phyloP scores from a whole-genome alignment of 805 yeast genomes.

The Pichia manshurica region DNA sequence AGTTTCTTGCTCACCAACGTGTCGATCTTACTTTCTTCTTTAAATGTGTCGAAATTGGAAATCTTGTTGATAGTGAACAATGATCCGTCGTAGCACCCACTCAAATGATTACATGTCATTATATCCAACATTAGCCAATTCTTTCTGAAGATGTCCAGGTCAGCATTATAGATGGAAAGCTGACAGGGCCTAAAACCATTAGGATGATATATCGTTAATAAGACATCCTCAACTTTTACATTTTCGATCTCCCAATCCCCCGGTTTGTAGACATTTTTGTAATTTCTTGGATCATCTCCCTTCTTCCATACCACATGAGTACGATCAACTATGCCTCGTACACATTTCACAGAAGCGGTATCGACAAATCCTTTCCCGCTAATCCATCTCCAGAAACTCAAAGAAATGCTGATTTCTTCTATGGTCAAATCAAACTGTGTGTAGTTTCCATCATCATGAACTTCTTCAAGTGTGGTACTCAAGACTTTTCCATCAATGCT shows the following conservation, averaged over 20 bases:
- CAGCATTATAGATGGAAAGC: slow-evolving; percentile 84
- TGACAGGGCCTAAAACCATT: slow-evolving; percentile 74
- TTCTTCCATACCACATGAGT: slow-evolving; percentile 80
- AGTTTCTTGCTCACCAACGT: slow-evolving; percentile 20
- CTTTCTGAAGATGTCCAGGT: slow-evolving; percentile 70
- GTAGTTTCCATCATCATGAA: slow-evolving; percentile 82
- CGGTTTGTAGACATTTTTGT: slow-evolving; percentile 63
- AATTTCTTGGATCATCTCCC: slow-evolving; percentile 76
- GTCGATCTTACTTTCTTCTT: slow-evolving; percentile 25
- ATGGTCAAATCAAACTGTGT: slow-evolving; percentile 92
- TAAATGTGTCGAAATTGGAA: slow-evolving; percentile 51
- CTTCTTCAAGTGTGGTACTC: slow-evolving; percentile 14
- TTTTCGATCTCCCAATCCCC: slow-evolving; percentile 93
- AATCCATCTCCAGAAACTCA: slow-evolving; percentile 82
- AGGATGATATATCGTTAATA: slow-evolving; percentile 81
- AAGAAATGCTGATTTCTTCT: slow-evolving; percentile 73
- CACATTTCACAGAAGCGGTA: slow-evolving; percentile 72
- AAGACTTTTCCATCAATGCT: slow-evolving; percentile 10
- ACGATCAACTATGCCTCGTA: slow-evolving; percentile 90
- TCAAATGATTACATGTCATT: slow-evolving; percentile 73
- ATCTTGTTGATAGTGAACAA: slow-evolving; percentile 85
- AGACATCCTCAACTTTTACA: slow-evolving; percentile 76
- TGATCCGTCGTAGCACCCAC: slow-evolving; percentile 91
- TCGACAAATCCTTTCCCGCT: slow-evolving; percentile 84
- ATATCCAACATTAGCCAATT: slow-evolving; percentile 93